These are phyloP conservation scores for Mycena rebaudengoi DNA, from an alignment of 768 basidiomycete species.

Conservation along the genomic window DNA sequence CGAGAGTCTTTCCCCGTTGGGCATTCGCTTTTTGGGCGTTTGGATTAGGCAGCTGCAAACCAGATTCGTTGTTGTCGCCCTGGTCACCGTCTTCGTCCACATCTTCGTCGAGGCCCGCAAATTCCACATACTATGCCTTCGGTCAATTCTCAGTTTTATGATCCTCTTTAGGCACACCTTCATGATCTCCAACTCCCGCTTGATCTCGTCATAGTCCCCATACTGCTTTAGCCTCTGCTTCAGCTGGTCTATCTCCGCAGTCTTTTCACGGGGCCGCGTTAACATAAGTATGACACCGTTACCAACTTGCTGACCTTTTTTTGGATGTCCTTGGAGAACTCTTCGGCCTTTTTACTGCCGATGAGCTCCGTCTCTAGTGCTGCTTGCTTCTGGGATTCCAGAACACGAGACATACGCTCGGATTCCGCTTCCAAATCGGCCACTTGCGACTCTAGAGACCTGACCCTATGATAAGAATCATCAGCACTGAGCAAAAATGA, in stretches of 20 bases:
- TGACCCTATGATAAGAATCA: conserved; percentile 61
- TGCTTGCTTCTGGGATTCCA: conserved; percentile 67
- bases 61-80: conserved; percentile 53
- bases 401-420: conserved; percentile 69
- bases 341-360: conserved; percentile 64
- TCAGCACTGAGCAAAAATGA: neutral
- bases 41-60: conserved; percentile 83
- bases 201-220: conserved; percentile 94
- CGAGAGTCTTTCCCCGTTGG: conserved; percentile 83
- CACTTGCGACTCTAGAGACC: conserved; percentile 76
- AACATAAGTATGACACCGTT: no score
- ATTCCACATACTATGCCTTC: conserved; percentile 86
- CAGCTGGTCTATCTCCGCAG: conserved; percentile 72
- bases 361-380: conserved; percentile 56
- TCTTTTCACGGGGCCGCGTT: conserved; percentile 52
- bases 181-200: conserved; percentile 98
- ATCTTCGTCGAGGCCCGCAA: conserved; percentile 86
- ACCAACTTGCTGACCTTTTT: conserved; percentile 50
- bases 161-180: conserved; percentile 70
- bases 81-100: conserved; percentile 63
- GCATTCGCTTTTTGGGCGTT: conserved; percentile 86
- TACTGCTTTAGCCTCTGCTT: conserved; percentile 76
- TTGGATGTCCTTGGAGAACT: conserved; percentile 65
- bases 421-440: conserved; percentile 80
- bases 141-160: neutral